Evolutionary conservation across 2,329 filamentous ascomycete genomes (phyloP).

Genomic region (Aspergillus phoenicis): DNA sequence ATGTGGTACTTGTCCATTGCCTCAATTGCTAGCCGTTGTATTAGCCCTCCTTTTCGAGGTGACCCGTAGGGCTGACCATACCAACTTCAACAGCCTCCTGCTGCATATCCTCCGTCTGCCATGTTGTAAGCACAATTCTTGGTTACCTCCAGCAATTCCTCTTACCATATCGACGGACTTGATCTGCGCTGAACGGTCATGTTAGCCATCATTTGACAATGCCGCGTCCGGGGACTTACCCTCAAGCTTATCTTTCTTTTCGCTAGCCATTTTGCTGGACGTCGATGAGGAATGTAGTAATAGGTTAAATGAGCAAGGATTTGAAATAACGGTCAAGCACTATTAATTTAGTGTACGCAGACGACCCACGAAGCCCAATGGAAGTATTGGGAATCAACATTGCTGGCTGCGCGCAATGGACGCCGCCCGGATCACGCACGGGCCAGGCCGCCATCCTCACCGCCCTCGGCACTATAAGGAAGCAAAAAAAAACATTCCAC

Average conservation of each 20-base stretch:
- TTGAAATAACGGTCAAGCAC: background rate
- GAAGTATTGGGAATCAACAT: slow-evolving; percentile 12
- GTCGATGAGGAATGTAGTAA: background rate
- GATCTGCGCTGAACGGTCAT: slow-evolving; percentile 72
- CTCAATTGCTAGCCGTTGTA: slow-evolving; percentile 59
- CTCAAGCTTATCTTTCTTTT: slow-evolving; percentile 74
- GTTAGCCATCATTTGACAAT: slow-evolving; percentile 20
- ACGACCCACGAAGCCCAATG: background rate
- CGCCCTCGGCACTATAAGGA: slow-evolving; percentile 36
- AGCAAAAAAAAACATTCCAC: slow-evolving; percentile 34
- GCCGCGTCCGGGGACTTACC: slow-evolving; percentile 51
- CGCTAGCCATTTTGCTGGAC: slow-evolving; percentile 45
- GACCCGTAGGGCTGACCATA: slow-evolving; percentile 52
- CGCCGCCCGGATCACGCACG: slow-evolving; percentile 24
- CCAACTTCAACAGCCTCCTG: slow-evolving; percentile 93
- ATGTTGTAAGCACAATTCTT: slow-evolving; percentile 20
- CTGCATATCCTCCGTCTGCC: slow-evolving; percentile 94
- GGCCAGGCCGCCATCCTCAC: slow-evolving; percentile 33
- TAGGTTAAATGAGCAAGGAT: background rate
- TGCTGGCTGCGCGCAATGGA: slow-evolving; percentile 14
- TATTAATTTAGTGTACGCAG: background rate
- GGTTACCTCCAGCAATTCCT: slow-evolving; percentile 12
- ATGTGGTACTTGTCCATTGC: slow-evolving; percentile 73
- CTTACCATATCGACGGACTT: slow-evolving; percentile 98
- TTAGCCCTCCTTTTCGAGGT: slow-evolving; percentile 28